Evolutionary conservation across 768 basidiomycete genomes (phyloP), one percentile per base, ranked within the genome.

Genomic region (Tremella fuciformis): DNA sequence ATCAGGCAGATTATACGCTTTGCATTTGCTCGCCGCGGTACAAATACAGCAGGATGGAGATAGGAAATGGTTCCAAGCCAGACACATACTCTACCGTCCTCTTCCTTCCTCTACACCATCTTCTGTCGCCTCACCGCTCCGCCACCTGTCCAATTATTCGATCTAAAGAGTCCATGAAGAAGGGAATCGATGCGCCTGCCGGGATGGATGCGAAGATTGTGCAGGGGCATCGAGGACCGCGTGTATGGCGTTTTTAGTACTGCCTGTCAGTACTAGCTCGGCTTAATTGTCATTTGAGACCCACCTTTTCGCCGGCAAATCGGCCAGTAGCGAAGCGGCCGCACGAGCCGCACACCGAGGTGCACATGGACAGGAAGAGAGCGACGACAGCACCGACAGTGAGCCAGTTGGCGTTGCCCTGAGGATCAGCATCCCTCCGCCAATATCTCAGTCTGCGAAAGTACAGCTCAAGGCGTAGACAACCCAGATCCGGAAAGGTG

Each of bases 381-480:
- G 88, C 81, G 53, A 83, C 81, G 50, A 88, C 79, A 0, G 88
- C 88, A 56, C 83, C 88, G 44, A 91, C 81, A 2, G 86, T 86
- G 57, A 91, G 69, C 89, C 89, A 92, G 70, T 84, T 85, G 44
- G 87, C 89, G 74, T 88, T 89, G 15, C 88, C 89, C 77, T 84
- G 86, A 78, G 50, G n/a, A 21, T 59, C 47, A 60, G 46, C 39
- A 7, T 16, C 21, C 18, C 9, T 39, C 18, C 34, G 29, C n/a
- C n/a, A n/a, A n/a, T n/a, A n/a, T n/a, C n/a, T n/a, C n/a, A n/a
- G n/a, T n/a, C n/a, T n/a, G 16, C 15, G 25, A 34, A 34, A 34
- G 4, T 6, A 34, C 4, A 4, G 29, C 4, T 34, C 11, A 34
- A 29, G 19, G 49, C 8, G 15, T 50, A n/a, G n/a, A n/a, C n/a